A percentile compares a stretch with the other conserved stretches of the same genome.
Conservation (phyloP, 148 eudicot genomes). For the Heliamphora exappendiculata region DNA sequence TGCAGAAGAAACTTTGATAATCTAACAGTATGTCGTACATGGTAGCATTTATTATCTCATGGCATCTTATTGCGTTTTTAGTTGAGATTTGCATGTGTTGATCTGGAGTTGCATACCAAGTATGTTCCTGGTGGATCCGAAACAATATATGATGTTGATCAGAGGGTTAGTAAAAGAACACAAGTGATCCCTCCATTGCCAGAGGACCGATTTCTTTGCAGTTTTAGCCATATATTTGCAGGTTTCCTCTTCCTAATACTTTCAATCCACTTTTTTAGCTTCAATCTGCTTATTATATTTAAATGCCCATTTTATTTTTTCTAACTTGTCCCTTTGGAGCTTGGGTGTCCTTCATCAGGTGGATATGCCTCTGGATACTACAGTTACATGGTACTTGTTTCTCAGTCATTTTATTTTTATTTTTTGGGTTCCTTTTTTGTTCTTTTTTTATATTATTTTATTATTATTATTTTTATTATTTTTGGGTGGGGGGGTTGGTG, state of each 20-base stretch:
- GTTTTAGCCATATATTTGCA: slow-evolving; percentile 98
- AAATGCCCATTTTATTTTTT: neutral
- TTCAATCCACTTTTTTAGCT: slow-evolving; percentile 1
- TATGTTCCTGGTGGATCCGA: slow-evolving; percentile 81
- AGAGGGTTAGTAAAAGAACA: slow-evolving; percentile 57
- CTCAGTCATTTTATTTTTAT: neutral
- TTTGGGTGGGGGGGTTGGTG: neutral
- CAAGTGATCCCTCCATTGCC: slow-evolving; percentile 87
- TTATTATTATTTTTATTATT: neutral
- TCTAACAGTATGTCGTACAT: neutral
- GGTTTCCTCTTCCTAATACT: slow-evolving; percentile 29
- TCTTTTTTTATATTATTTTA: neutral
- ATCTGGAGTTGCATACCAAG: slow-evolving; percentile 82
- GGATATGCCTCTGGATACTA: slow-evolving; percentile 99
- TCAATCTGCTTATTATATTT: neutral
- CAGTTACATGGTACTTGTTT: slow-evolving; percentile 80
- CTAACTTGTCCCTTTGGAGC: slow-evolving; percentile 3
- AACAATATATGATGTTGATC: slow-evolving; percentile 84
- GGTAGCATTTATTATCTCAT: neutral
- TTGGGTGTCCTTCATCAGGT: slow-evolving; percentile 29
- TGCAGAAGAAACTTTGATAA: neutral
- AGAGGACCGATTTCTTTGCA: slow-evolving; percentile 80
- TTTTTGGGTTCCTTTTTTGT: neutral
- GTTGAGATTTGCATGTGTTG: slow-evolving; percentile 71
- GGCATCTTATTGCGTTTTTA: slow-evolving; percentile 24